These are phyloP conservation scores for Metschnikowia rubicola DNA, from an alignment of 805 yeast species.

Conservation along the genomic window DNA sequence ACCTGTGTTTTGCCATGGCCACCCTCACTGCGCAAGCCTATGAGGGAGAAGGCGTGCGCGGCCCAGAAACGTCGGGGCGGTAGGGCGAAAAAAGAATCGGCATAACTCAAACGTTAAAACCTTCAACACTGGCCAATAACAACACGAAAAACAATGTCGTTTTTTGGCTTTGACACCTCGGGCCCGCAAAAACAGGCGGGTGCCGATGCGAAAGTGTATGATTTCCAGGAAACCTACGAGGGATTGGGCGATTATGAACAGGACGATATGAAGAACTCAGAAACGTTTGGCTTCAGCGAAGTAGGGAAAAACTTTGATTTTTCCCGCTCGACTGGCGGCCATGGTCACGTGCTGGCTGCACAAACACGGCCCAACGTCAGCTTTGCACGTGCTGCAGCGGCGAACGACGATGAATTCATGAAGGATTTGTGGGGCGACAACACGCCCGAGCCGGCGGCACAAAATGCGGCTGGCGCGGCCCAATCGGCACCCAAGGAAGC, in stretches of 20 bases:
- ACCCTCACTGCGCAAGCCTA: too few relatives aligned
- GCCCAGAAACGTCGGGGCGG: not conserved
- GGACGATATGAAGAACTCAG: slow-evolving; percentile 78
- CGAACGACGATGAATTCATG: slow-evolving; percentile 43
- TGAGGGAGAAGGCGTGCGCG: not conserved
- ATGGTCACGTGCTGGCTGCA: slow-evolving; percentile 9
- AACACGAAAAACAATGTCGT: slow-evolving; percentile 48
- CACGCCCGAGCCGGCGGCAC: slow-evolving; percentile 23
- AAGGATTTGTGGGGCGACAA: slow-evolving; percentile 43
- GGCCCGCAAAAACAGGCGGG: slow-evolving; percentile 26
- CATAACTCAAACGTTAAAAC: not conserved
- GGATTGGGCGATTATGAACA: slow-evolving; percentile 69
- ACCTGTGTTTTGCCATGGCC: too few relatives aligned
- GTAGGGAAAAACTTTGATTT: slow-evolving; percentile 67
- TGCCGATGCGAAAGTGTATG: slow-evolving; percentile 41
- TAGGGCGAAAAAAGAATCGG: not conserved
- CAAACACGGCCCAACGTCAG: slow-evolving; percentile 28
- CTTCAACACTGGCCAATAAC: not conserved
- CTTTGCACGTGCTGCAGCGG: slow-evolving; percentile 39
- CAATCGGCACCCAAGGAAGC: slow-evolving; percentile 8
- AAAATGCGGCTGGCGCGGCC: not conserved
- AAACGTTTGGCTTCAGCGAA: slow-evolving; percentile 64
- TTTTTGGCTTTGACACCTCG: slow-evolving; percentile 60
- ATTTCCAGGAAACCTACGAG: slow-evolving; percentile 81
- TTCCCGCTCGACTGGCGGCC: slow-evolving; percentile 29